These are phyloP conservation scores for Flaveria linearis DNA, from an alignment of 129 eudicot genomes.

Conservation along the genomic window DNA sequence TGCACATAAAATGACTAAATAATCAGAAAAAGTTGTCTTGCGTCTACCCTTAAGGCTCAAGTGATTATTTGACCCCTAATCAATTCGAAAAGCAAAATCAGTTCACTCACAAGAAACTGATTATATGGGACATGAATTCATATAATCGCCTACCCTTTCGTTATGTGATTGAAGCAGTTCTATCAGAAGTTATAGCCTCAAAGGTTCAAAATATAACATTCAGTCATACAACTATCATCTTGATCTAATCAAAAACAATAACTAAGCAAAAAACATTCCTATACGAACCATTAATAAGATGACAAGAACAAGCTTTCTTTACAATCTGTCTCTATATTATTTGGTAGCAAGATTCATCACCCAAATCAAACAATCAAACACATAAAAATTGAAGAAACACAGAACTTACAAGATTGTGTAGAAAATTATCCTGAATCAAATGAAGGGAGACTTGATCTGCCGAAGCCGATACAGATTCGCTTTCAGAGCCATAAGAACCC, in stretches of 20 bases:
- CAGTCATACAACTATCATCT: neutral
- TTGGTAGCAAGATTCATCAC: too few species aligned
- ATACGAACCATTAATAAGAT: conserved; percentile 6
- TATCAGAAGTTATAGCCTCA: conserved; percentile 5
- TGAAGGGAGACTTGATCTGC: conserved; percentile 44
- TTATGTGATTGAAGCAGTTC: neutral
- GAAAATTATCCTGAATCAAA: conserved; percentile 24
- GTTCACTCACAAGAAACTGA: neutral
- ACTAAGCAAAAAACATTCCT: neutral
- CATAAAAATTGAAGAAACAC: neutral
- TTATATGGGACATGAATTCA: neutral
- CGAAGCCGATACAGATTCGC: conserved; percentile 37
- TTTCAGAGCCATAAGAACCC: conserved; percentile 15
- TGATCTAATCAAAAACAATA: conserved; percentile 2
- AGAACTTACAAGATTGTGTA: conserved; percentile 40
- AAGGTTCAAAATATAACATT: conserved; percentile 13
- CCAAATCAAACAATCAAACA: neutral
- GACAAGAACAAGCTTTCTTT: conserved; percentile 3
- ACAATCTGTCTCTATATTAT: neutral
- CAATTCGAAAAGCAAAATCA: neutral
- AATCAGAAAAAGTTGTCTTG: neutral
- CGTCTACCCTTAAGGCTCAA: neutral
- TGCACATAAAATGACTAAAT: conserved; percentile 14
- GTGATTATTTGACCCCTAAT: neutral
- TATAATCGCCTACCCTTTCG: neutral